Evolutionary conservation across 257 asterid genomes (phyloP).

Genomic region (Nicotiana tomentosiformis): DNA sequence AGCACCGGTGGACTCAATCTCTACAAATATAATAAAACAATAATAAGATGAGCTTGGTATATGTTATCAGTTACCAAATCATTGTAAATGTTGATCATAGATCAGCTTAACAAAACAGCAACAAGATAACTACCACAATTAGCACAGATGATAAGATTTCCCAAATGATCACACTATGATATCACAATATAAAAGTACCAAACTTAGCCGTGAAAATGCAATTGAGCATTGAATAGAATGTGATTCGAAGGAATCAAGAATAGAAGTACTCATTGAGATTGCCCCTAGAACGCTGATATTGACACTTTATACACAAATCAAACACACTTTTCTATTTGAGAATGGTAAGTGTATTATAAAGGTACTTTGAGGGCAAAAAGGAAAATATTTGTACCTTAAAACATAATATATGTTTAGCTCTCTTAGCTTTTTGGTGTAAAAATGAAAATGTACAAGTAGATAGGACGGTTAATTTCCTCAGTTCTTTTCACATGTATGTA

Average conservation of each 20-base stretch:
- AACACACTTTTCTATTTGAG: background rate
- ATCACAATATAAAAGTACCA: background rate
- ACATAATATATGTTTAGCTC: too few species aligned
- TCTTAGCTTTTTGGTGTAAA: too few species aligned
- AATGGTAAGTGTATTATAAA: too few species aligned
- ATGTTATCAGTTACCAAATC: background rate
- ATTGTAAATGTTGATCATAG: background rate
- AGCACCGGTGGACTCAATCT: constrained; percentile 81
- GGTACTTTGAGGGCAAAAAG: too few species aligned
- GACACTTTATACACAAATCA: background rate
- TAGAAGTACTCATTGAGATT: background rate
- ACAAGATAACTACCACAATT: background rate
- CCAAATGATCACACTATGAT: background rate
- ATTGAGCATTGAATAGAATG: background rate
- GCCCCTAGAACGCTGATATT: background rate
- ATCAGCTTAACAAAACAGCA: background rate
- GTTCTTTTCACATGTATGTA: too few species aligned
- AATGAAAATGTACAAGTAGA: too few species aligned
- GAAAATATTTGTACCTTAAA: too few species aligned
- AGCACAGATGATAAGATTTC: background rate
- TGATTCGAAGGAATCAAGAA: background rate
- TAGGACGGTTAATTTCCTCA: too few species aligned
- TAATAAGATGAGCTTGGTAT: background rate
- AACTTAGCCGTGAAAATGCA: background rate
- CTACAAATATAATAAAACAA: constrained; percentile 26